These are phyloP conservation scores for Silene latifolia DNA, from an alignment of 148 eudicot genomes.

Conservation along the genomic window DNA sequence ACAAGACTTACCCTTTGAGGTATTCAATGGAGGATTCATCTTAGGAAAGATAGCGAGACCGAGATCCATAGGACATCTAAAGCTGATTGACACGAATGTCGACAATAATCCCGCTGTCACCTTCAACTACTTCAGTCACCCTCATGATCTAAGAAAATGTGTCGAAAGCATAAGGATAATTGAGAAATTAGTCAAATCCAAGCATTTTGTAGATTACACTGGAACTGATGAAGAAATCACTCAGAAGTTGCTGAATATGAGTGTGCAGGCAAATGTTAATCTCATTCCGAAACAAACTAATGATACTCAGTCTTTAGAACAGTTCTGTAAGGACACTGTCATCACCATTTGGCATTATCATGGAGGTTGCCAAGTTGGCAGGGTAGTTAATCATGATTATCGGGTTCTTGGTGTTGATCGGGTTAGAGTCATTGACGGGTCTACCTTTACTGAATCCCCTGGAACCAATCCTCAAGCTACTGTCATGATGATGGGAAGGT, in stretches of 20 bases:
- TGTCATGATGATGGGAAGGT: constrained; percentile 98
- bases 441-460: constrained; percentile 64
- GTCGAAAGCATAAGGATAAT: constrained; percentile 59
- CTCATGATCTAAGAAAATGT: constrained; percentile 52
- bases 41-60: constrained; percentile 71
- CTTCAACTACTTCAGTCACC: constrained; percentile 91
- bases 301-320: constrained; percentile 58
- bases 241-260: constrained; percentile 64
- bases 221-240: constrained; percentile 32
- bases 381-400: constrained; percentile 57
- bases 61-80: constrained; percentile 57
- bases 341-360: constrained; percentile 97
- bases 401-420: constrained; percentile 58
- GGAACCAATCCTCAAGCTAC: constrained; percentile 99
- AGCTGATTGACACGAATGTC: constrained; percentile 45
- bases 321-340: constrained; percentile 86
- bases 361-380: constrained; percentile 89
- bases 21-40: constrained; percentile 82
- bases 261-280: constrained; percentile 66
- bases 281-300: constrained; percentile 74
- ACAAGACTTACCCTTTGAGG: constrained; percentile 60
- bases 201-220: constrained; percentile 42
- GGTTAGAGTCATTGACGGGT: constrained; percentile 80
- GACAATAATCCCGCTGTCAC: constrained; percentile 70
- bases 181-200: constrained; percentile 51